These are phyloP conservation scores for Penicillium dipodomyicola DNA, from an alignment of 495 filamentous ascomycete species.

Conservation along the genomic window DNA sequence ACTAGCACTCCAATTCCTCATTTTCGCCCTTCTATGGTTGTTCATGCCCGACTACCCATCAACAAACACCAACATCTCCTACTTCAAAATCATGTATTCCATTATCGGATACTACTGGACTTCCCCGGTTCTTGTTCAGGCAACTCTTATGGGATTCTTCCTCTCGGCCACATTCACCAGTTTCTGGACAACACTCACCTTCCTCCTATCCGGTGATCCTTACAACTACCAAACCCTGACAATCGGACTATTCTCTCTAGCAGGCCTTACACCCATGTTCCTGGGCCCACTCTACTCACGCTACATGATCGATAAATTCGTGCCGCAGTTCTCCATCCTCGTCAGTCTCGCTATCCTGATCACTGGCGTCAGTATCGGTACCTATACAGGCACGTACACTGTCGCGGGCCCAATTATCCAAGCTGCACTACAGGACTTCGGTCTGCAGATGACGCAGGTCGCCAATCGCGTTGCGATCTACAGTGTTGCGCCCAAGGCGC, in stretches of 20 bases:
- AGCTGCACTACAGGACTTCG: constrained; percentile 70
- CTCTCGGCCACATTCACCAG: constrained; percentile 58
- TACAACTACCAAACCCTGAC: constrained; percentile 64
- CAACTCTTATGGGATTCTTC: constrained; percentile 57
- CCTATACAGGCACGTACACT: constrained; percentile 61
- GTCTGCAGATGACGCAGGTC: constrained; percentile 71
- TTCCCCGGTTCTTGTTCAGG: constrained; percentile 68
- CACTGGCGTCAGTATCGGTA: constrained; percentile 65
- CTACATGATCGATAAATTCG: constrained; percentile 66
- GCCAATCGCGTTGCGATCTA: constrained; percentile 74
- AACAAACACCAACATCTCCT: constrained; percentile 59
- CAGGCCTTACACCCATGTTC: constrained; percentile 67
- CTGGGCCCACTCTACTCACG: constrained; percentile 66
- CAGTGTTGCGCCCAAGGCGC: constrained; percentile 63
- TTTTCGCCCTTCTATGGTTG: constrained; percentile 62
- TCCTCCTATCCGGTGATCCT: constrained; percentile 65
- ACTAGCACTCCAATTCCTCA: constrained; percentile 68
- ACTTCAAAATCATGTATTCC: constrained; percentile 61
- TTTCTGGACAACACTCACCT: constrained; percentile 84
- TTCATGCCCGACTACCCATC: constrained; percentile 81
- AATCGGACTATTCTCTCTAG: constrained; percentile 77
- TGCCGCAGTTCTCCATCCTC: constrained; percentile 62
- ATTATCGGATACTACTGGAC: constrained; percentile 60
- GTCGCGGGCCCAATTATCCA: constrained; percentile 75
- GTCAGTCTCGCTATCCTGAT: constrained; percentile 58